Conservation (phyloP, 768 basidiomycete species). For the Tulasnella sp. region DNA sequence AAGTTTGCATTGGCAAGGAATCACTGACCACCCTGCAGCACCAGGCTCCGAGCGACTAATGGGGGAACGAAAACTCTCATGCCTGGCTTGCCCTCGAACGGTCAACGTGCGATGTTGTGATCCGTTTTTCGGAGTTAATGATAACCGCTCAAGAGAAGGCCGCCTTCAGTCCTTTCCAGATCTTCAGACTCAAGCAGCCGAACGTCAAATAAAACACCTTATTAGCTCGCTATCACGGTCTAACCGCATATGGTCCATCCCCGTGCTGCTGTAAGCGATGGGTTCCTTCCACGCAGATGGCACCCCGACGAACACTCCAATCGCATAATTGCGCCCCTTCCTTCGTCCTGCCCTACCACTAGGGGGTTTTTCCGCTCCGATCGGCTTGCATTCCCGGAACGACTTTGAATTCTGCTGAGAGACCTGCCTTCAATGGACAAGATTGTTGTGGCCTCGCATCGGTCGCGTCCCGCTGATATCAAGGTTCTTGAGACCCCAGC, state of each 20-base stretch:
- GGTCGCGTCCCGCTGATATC: constrained; percentile 5
- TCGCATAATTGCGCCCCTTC: constrained; percentile 2
- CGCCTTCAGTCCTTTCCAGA: neutral
- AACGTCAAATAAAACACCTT: neutral
- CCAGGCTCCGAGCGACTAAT: neutral
- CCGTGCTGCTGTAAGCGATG: neutral
- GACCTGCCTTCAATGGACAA: constrained; percentile 11
- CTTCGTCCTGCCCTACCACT: neutral
- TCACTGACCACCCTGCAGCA: neutral
- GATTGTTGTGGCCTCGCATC: neutral
- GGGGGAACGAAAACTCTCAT: neutral
- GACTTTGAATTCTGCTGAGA: neutral
- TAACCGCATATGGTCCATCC: neutral
- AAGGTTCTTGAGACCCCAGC: constrained; percentile 8
- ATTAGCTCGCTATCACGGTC: neutral
- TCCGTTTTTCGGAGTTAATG: neutral
- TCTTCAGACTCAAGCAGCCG: neutral
- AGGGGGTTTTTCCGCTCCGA: neutral
- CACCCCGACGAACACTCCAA: neutral
- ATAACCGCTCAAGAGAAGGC: neutral
- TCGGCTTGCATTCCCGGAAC: constrained; percentile 5
- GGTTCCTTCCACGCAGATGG: neutral
- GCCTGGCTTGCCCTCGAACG: neutral
- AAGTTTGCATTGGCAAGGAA: neutral
- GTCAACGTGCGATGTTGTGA: neutral